Conservation (phyloP, 345 rosid genomes). For the Xanthoceras sorbifolium region DNA sequence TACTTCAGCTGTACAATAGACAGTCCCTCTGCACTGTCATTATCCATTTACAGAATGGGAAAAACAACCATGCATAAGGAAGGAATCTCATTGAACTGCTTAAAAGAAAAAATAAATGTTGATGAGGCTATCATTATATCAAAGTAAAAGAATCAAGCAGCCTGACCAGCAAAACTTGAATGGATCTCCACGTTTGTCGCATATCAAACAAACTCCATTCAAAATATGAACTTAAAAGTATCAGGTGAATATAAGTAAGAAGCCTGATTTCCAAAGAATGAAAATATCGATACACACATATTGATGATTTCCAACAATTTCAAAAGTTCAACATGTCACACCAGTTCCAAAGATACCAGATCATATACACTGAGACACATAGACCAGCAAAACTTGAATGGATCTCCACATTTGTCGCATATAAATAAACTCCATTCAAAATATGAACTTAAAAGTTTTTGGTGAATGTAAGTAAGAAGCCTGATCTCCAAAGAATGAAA, state of each 20-base stretch:
- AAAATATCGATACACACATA: not conserved
- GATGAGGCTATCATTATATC: not conserved
- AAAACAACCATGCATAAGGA: not conserved
- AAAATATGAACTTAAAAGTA: not conserved
- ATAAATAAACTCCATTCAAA: not conserved
- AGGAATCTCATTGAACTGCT: too few species aligned
- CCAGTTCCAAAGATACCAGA: not conserved
- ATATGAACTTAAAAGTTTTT: not conserved
- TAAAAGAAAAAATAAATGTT: not conserved
- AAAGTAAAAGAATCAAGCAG: not conserved
- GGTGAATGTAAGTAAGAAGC: not conserved
- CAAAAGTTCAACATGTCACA: not conserved
- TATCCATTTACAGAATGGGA: not conserved
- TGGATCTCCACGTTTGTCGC: not conserved
- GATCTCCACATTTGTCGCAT: not conserved
- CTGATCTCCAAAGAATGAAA: not conserved
- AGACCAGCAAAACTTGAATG: not conserved
- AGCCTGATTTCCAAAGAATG: not conserved
- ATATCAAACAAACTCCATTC: not conserved
- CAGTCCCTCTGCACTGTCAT: not conserved
- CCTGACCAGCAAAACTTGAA: not conserved
- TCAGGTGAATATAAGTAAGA: not conserved
- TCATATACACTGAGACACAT: too few species aligned
- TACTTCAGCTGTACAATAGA: not conserved
- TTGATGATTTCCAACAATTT: not conserved